Evolutionary conservation across 495 filamentous ascomycete genomes (phyloP), one percentile per base, ranked within the genome.

Genomic region (Aspergillus asperescens): DNA sequence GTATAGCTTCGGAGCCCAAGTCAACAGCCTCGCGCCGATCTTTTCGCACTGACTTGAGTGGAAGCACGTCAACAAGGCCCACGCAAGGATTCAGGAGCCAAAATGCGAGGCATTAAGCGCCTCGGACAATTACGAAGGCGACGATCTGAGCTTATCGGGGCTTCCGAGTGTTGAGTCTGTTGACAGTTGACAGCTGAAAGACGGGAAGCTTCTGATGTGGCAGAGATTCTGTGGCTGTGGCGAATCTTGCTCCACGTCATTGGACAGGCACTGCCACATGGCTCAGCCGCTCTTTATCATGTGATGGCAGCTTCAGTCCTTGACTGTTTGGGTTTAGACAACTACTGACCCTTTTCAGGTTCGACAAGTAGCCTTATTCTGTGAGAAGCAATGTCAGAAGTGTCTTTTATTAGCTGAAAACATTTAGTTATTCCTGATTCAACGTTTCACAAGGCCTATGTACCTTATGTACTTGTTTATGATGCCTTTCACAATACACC

Each of bases 171-270:
- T 52, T 55, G 41, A 56, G 32, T 15, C 13, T 15, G 13, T n/a
- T n/a, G n/a, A n/a, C n/a, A n/a, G n/a, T n/a, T n/a, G 7, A 23
- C 39, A 52, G 54, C 54, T 56, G 54, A 52, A 51, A 23, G 35
- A 46, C 40, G 47, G 40, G 9, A 42, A 52, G 42, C 42, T 53
- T 48, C 40, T 44, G 41, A 57, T 50, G 51, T 57, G 55, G 55
- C 55, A 49, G 27, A 15, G 6, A n/a, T 24, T 22, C 9, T 57
- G 44, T 57, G 55, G 55, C 37, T 49, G 55, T 57, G 55, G 55
- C 49, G 35, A 52, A 12, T n/a, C 16, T 53, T 10, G 50, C 18
- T 27, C 24, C n/a, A 34, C 34, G 41, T 37, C 24, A 48, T 29
- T 31, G 15, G 7, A 15, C 53, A 50, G 40, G 49, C 55, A 44